A percentile compares a stretch with the other conserved stretches of the same genome.
Evolutionary conservation across 2,329 filamentous ascomycete genomes (phyloP).

Genomic region (Exophiala aquamarina): DNA sequence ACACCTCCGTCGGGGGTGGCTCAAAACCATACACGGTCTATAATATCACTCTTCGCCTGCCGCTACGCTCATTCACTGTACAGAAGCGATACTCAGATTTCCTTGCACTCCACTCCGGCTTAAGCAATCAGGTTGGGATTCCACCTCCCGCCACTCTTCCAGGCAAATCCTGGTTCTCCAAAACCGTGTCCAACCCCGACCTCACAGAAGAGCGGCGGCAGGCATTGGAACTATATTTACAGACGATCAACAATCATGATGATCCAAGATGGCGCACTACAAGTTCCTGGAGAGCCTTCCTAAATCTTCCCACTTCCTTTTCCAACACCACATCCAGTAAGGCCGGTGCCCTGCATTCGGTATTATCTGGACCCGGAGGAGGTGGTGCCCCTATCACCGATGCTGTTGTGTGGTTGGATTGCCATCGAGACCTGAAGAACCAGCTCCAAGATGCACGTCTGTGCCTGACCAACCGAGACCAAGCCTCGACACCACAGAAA

Average conservation of each 20-base stretch:
- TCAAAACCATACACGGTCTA: constrained; percentile 61
- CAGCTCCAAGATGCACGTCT: constrained; percentile 61
- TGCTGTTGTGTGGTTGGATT: constrained; percentile 63
- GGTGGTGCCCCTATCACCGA: constrained; percentile 44
- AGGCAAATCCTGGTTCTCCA: constrained; percentile 60
- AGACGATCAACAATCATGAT: constrained; percentile 55
- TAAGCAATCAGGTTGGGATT: constrained; percentile 51
- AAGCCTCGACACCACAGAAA: constrained; percentile 57
- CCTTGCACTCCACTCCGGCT: constrained; percentile 51
- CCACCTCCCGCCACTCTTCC: constrained; percentile 57
- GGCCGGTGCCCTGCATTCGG: constrained; percentile 43
- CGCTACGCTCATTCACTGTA: constrained; percentile 58
- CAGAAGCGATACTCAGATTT: constrained; percentile 68
- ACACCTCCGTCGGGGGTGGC: constrained; percentile 42
- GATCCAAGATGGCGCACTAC: constrained; percentile 60
- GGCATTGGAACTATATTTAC: constrained; percentile 59
- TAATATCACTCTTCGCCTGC: constrained; percentile 61
- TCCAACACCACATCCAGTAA: constrained; percentile 29
- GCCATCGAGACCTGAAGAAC: constrained; percentile 59
- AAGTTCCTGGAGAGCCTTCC: constrained; percentile 57
- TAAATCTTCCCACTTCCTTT: constrained; percentile 53
- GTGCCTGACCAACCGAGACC: constrained; percentile 60
- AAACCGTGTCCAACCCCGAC: constrained; percentile 55
- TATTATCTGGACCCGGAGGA: constrained; percentile 40
- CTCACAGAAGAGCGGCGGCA: constrained; percentile 58